Evolutionary conservation across 768 basidiomycete species (phyloP).

Genomic region (Mycena polygramma): DNA sequence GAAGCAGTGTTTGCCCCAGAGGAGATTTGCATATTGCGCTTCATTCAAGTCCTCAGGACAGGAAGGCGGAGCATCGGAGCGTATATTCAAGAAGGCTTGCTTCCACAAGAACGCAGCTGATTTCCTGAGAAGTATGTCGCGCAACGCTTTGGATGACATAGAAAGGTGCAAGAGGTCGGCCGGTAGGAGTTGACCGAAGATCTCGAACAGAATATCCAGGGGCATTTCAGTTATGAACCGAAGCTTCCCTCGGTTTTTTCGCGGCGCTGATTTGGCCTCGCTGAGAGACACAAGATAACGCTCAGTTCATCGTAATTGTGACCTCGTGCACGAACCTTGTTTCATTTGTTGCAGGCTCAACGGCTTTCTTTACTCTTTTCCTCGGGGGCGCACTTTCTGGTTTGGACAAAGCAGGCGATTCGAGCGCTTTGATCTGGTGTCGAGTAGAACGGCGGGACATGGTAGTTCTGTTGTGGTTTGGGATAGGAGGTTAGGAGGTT

Average conservation of each 20-base stretch:
- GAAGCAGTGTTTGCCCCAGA: slow-evolving; percentile 51
- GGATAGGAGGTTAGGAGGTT: background rate
- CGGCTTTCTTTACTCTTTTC: slow-evolving; percentile 4
- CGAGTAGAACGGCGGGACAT: slow-evolving; percentile 24
- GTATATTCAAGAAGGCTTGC: slow-evolving; percentile 44
- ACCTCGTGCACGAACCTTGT: background rate
- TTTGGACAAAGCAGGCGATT: background rate
- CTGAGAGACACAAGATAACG: too few species aligned
- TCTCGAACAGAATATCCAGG: slow-evolving; percentile 53
- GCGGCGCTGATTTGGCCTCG: slow-evolving; percentile 27
- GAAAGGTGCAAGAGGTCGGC: slow-evolving; percentile 57
- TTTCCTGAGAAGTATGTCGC: slow-evolving; percentile 47
- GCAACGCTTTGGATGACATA: slow-evolving; percentile 51
- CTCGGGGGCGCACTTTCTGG: background rate
- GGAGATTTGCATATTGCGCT: slow-evolving; percentile 50
- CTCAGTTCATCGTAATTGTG: too few species aligned
- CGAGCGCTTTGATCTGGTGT: background rate
- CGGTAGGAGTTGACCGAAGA: slow-evolving; percentile 54
- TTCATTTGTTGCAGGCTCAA: background rate
- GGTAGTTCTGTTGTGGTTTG: too few species aligned
- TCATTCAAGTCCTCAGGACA: slow-evolving; percentile 49
- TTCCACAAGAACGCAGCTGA: slow-evolving; percentile 49
- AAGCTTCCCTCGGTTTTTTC: slow-evolving; percentile 43
- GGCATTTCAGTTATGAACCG: slow-evolving; percentile 49
- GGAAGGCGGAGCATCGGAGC: slow-evolving; percentile 32